Evolutionary conservation across 2,329 filamentous ascomycete species (phyloP).

Genomic region (Aspergillus tanneri): DNA sequence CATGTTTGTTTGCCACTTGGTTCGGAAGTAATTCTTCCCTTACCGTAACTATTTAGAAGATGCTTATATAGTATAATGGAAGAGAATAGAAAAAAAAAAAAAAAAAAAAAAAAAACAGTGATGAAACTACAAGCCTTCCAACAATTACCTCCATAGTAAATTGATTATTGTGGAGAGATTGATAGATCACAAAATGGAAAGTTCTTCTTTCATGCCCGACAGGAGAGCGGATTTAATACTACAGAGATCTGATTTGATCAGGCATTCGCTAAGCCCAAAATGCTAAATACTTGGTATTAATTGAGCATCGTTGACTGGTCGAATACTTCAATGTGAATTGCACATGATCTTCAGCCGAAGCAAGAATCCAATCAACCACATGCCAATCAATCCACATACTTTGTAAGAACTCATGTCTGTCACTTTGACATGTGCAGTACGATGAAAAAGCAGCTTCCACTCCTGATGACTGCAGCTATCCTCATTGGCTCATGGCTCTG

Average conservation of each 20-base stretch:
- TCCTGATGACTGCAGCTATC: not conserved
- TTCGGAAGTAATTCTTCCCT: too few species aligned
- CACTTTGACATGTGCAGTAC: constrained; percentile 8
- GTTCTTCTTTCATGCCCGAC: constrained; percentile 3
- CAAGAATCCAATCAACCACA: not conserved
- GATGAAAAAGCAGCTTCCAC: not conserved
- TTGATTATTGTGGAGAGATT: not conserved
- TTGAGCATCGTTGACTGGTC: not conserved
- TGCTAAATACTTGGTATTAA: not conserved
- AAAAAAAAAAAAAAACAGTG: not conserved
- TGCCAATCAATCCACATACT: not conserved
- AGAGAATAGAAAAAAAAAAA: not conserved
- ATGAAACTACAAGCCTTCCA: not conserved
- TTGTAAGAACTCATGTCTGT: constrained; percentile 6
- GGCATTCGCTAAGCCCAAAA: not conserved
- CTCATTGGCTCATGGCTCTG: not conserved
- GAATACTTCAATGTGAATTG: not conserved
- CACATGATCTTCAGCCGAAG: not conserved
- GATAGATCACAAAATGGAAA: not conserved
- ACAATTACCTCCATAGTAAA: not conserved
- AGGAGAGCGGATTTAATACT: not conserved
- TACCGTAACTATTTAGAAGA: too few species aligned
- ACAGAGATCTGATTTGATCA: not conserved
- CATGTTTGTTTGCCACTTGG: not conserved
- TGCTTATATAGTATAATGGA: not conserved